Evolutionary conservation across 371 early-diverging fungal species (phyloP), one percentile per base, ranked within the genome.

Genomic region (Zopfochytrium polystomum): DNA sequence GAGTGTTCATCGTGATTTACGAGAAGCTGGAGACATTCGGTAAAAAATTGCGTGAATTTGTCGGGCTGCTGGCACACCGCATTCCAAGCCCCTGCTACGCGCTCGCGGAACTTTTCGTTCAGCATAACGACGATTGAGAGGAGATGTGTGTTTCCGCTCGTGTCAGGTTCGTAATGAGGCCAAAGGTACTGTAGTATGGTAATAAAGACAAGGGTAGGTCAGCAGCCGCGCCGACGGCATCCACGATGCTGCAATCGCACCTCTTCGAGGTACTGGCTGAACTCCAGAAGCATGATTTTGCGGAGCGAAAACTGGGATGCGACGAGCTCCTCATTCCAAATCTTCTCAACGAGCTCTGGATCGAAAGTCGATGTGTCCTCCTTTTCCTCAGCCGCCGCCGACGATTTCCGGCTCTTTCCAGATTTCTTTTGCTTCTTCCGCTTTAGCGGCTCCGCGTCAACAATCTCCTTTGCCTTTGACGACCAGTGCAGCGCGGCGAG

Each of bases 101-200:
- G 75, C 54, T 87, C 79, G 15, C 85, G 83, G 62, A 80, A 82
- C 73, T 93, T 94, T 66, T 93, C 93, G 69, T 89, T 91, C n/a
- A 91, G 71, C 72, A 92, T 78, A 42, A 91, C 64, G 13, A 90
- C 85, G n/a, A 93, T 86, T 3, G 91, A 86, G 6, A 93, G 54
- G 9, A 86, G 71, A 55, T 89, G 86, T 26, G 29, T 43, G 32
- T 30, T 35, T 5, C 46, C 15, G 31, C 60, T 2, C 2, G 5
- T 42, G 1, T 29, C 32, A 2, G 42, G 53, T 15, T 7, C 13
- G 29, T 63, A 91, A 64, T 81, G 65, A 0, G 88, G 88, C 93
- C 93, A 93, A 13, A 93, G 79, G 62, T 86, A 92, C 83, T 83
- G 58, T n/a, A 51, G 11, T 23, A 9, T 11, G 6, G 31, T 13